Evolutionary conservation across 2,329 filamentous ascomycete genomes (phyloP).

Genomic region (Dichotomopilus funicola): DNA sequence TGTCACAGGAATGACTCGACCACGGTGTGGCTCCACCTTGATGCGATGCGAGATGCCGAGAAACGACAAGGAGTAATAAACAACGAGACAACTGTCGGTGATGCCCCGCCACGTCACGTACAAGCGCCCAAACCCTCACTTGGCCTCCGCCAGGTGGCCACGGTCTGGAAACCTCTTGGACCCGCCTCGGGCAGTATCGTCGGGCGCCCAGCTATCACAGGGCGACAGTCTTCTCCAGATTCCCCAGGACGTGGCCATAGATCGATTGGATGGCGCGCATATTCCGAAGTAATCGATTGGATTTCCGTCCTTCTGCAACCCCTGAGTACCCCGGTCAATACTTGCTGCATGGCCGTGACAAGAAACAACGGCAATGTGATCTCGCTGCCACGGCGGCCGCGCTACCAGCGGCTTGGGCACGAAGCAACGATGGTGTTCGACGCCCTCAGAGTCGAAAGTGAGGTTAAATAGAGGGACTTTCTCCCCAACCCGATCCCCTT

Average conservation of each 20-base stretch:
- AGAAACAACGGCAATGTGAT: not conserved
- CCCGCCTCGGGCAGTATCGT: slow-evolving; percentile 5
- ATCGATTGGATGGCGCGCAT: slow-evolving; percentile 6
- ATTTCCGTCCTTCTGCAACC: not conserved
- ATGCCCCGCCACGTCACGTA: slow-evolving; percentile 12
- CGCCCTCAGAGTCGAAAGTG: too few species aligned
- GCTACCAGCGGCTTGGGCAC: slow-evolving; percentile 1
- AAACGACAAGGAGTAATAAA: not conserved
- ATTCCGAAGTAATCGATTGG: slow-evolving; percentile 11
- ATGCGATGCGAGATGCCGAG: not conserved
- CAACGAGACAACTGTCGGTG: not conserved
- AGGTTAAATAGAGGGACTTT: slow-evolving; percentile 1
- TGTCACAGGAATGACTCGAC: not conserved
- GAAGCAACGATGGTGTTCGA: not conserved
- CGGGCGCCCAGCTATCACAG: slow-evolving; percentile 11
- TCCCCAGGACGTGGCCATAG: slow-evolving; percentile 1
- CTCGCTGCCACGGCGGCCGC: not conserved
- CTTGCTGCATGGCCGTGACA: not conserved
- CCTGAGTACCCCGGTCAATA: not conserved
- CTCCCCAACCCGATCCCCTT: not conserved
- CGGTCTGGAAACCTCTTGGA: not conserved
- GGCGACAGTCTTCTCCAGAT: too few species aligned
- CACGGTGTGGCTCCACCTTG: slow-evolving; percentile 4
- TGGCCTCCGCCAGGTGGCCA: slow-evolving; percentile 10
- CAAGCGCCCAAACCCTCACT: not conserved